Conservation (phyloP, 2,329 filamentous ascomycete species). For the Monosporascus sp. region DNA sequence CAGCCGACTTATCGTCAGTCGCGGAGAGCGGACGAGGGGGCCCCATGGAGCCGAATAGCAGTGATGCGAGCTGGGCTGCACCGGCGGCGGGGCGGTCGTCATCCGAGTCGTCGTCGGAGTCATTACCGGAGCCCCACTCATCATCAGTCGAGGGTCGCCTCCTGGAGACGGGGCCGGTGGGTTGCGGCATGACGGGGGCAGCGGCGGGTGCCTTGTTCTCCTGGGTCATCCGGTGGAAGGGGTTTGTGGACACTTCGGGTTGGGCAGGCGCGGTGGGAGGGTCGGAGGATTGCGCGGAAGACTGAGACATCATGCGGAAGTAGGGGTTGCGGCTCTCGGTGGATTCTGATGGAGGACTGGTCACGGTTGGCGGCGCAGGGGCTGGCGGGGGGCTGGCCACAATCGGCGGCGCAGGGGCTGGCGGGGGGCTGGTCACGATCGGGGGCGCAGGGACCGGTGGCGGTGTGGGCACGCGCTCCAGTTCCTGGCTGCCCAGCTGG, state of each 20-base stretch:
- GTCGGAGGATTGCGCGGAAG: constrained; percentile 34
- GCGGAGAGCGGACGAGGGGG: constrained; percentile 84
- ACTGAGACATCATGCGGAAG: constrained; percentile 79
- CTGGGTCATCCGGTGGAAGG: constrained; percentile 83
- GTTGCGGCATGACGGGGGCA: constrained; percentile 34
- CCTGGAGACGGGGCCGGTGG: constrained; percentile 47
- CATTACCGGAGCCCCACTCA: constrained; percentile 81
- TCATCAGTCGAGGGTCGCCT: constrained; percentile 52
- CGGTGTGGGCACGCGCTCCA: constrained; percentile 47
- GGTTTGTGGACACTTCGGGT: constrained; percentile 76
- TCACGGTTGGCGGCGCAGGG: constrained; percentile 44
- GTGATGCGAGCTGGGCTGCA: constrained; percentile 88
- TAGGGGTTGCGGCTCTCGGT: constrained; percentile 91
- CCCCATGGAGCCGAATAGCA: constrained; percentile 95
- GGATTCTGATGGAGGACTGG: constrained; percentile 50
- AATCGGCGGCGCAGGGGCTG: constrained; percentile 43
- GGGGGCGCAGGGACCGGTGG: constrained; percentile 44
- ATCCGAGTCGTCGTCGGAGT: constrained; percentile 70
- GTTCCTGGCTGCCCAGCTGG: constrained; percentile 48
- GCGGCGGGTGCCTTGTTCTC: constrained; percentile 46
- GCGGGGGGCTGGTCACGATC: constrained; percentile 37
- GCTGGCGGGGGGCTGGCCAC: constrained; percentile 37
- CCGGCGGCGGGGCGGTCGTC: constrained; percentile 75
- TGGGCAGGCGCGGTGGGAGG: constrained; percentile 41
- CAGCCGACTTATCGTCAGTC: constrained; percentile 61